These are phyloP conservation scores for Pythium folliculosum DNA, from an alignment of 352 stramenopile species.

Conservation along the genomic window DNA sequence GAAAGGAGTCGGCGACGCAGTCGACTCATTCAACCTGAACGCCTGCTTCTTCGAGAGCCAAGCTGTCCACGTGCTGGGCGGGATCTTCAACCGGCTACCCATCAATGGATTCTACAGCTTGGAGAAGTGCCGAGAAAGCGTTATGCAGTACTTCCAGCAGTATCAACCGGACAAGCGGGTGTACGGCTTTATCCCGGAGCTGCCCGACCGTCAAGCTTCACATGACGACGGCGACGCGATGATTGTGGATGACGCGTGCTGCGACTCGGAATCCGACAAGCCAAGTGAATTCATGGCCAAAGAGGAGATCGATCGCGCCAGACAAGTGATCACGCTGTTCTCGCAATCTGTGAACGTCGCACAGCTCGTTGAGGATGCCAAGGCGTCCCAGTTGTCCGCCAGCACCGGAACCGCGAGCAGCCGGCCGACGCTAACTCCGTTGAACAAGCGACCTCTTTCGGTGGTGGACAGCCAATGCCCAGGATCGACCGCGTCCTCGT, in stretches of 20 bases:
- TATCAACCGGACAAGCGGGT: constrained; percentile 63
- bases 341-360: constrained; percentile 26
- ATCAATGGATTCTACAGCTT: constrained; percentile 95
- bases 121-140: constrained; percentile 86
- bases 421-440: constrained; percentile 3
- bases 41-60: constrained; percentile 93
- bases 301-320: constrained; percentile 24
- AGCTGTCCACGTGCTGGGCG: constrained; percentile 93
- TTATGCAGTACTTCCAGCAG: constrained; percentile 92
- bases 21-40: constrained; percentile 98
- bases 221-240: constrained; percentile 20
- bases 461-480: background rate
- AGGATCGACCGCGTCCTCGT: background rate
- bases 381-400: background rate
- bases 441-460: constrained; percentile 21
- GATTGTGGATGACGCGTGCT: constrained; percentile 20
- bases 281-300: constrained; percentile 21
- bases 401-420: background rate
- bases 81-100: constrained; percentile 95
- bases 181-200: constrained; percentile 87
- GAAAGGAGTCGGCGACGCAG: constrained; percentile 94
- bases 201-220: constrained; percentile 26
- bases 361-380: constrained; percentile 29
- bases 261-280: background rate
- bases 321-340: constrained; percentile 32